Base-by-base conservation (phyloP, 2,329 filamentous ascomycete species). In the Trichophyton simii region DNA sequence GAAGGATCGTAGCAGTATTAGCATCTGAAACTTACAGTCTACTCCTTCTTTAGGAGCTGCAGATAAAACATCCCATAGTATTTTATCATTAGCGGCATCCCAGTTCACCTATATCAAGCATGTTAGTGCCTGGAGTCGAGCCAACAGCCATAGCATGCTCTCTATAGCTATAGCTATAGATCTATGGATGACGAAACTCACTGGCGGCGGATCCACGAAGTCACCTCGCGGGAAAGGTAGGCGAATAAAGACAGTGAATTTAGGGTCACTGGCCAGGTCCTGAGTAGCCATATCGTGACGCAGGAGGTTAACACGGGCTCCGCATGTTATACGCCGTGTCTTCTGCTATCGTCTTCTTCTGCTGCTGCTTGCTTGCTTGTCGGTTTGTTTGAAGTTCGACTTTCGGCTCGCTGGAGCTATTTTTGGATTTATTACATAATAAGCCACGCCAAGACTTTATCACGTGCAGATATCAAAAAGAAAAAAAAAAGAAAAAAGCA, bases 141-240 rank as follows among this genome's bases (percentile, higher is more conserved):
- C 41, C 41, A 44, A n/a, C 41, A 15, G 41, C 15, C 13, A 44
- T 20, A 44, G 34, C 11, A 36, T 11, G 34, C 8, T 13, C 34
- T 3, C 28, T 31, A 8, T 31, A 13, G 4, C 4, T 44, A 44
- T 44, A 13, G 4, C 4, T 44, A 44, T 44, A 44, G 41, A 44
- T 18, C 41, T n/a, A 38, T 9, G 41, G 41, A 44, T 6, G 41
- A 2, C 4, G 15, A n/a, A 31, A 36, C 72, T 72, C 81, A 91
- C 91, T 66, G 87, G 86, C 55, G 89, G 88, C 62, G 94, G 94
- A 74, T 99, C 92, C 64, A 91, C 83, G 76, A 99, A 99, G 68
- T 88, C 85, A 46, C 88, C 87, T 61, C 94, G 83, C 41, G 87
- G 83, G 69, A 96, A 95, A 25, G 94, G 94, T n/a, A 97, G 82